Evolutionary conservation across 768 basidiomycete species (phyloP).

Genomic region (Clavaria fumosa): DNA sequence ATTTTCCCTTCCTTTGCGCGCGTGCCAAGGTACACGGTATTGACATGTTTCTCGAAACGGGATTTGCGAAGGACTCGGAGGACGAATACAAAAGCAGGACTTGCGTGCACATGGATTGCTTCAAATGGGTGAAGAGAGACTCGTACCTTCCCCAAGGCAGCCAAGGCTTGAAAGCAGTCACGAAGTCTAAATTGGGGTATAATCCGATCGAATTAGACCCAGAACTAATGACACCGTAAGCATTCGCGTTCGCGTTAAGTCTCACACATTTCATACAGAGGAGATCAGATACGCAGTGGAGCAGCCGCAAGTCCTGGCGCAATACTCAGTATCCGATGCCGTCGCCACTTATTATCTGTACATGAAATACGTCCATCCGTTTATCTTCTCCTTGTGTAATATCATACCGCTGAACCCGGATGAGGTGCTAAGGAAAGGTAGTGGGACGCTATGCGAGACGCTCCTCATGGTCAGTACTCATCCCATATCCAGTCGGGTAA

Average conservation of each 20-base stretch:
- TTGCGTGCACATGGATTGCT: conserved; percentile 98
- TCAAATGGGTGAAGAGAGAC: conserved; percentile 99
- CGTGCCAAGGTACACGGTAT: conserved; percentile 79
- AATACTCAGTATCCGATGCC: conserved; percentile 98
- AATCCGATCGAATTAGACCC: conserved; percentile 95
- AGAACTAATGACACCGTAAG: conserved; percentile 97
- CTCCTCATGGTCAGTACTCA: conserved; percentile 70
- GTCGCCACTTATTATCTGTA: conserved; percentile 99
- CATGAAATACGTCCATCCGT: conserved; percentile 99
- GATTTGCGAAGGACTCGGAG: conserved; percentile 82
- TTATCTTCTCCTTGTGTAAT: conserved; percentile 98
- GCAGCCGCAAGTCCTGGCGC: conserved; percentile 85
- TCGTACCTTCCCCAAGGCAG: conserved; percentile 97
- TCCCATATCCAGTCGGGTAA: conserved; percentile 3
- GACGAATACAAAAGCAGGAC: conserved; percentile 88
- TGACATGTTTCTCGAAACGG: conserved; percentile 92
- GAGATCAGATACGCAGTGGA: conserved; percentile 80
- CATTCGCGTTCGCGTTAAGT: conserved; percentile 9
- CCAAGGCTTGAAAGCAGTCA: conserved; percentile 97
- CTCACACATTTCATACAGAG: conserved; percentile 3
- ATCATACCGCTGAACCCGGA: conserved; percentile 96
- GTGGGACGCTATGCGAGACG: conserved; percentile 94
- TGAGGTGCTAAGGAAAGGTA: conserved; percentile 91
- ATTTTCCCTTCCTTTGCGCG: conserved; percentile 92
- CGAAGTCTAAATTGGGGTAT: conserved; percentile 90